These are phyloP conservation scores for Candida ponderosae DNA, from an alignment of 805 yeast genomes.

Conservation along the genomic window DNA sequence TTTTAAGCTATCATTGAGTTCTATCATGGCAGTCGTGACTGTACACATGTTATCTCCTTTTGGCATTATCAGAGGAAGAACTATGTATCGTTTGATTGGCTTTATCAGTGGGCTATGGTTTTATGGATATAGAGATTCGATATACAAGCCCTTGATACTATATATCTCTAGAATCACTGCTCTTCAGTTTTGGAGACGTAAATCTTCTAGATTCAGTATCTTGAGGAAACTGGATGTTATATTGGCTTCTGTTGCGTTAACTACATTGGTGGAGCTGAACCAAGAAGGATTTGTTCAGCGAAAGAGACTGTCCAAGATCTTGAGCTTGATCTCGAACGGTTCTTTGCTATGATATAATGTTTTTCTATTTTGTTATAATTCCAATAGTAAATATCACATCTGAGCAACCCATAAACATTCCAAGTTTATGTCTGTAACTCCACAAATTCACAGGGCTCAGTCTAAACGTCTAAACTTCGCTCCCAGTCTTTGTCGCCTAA, in stretches of 20 bases:
- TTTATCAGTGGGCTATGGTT: slow-evolving; percentile 8
- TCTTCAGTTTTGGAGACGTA: background rate
- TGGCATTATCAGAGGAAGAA: slow-evolving; percentile 1
- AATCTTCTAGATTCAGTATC: background rate
- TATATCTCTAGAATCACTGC: slow-evolving; percentile 3
- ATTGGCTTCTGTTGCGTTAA: background rate
- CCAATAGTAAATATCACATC: too few species aligned
- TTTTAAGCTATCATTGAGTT: slow-evolving; percentile 1
- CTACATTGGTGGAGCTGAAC: background rate
- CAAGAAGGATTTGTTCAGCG: background rate
- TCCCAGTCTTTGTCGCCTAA: too few species aligned
- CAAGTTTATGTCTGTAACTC: too few species aligned
- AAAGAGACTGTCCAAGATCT: background rate
- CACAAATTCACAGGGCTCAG: too few species aligned
- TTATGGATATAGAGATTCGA: background rate
- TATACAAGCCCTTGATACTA: slow-evolving; percentile 1
- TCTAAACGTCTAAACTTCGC: too few species aligned
- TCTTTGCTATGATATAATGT: too few species aligned
- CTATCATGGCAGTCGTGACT: slow-evolving; percentile 1
- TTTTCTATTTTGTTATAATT: too few species aligned
- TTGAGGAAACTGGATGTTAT: background rate
- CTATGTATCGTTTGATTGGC: slow-evolving; percentile 5
- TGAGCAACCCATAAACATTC: too few species aligned
- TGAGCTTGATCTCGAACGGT: background rate
- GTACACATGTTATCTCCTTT: slow-evolving; percentile 1